A percentile compares a stretch with the other conserved stretches of the same genome.
Evolutionary conservation across 208 protist genomes (phyloP).

Genomic region (Phytomonas sp.): DNA sequence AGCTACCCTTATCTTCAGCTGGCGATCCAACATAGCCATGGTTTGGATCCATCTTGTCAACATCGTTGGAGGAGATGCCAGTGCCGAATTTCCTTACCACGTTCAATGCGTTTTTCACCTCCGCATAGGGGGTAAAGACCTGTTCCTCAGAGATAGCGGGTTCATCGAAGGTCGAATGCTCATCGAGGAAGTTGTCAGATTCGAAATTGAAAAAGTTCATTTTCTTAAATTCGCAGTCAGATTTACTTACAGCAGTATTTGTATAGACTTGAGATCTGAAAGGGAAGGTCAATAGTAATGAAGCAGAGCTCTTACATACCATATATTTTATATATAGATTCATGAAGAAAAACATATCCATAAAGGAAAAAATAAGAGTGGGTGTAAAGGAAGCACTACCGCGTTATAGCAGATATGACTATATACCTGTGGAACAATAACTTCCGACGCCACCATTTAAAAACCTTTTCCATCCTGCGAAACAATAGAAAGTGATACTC

Average conservation of each 20-base stretch:
- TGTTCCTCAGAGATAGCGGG: background rate
- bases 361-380: background rate
- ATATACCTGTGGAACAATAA: background rate
- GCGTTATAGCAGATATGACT: background rate
- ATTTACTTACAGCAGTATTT: background rate
- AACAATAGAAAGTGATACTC: background rate
- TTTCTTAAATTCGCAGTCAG: background rate
- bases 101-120: constrained; percentile 25
- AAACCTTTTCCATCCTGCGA: background rate
- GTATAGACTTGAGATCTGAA: background rate
- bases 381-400: background rate
- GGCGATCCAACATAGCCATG: background rate
- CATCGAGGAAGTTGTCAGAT: background rate
- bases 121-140: background rate
- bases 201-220: background rate
- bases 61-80: constrained; percentile 22
- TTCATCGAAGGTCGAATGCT: background rate
- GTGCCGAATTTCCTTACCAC: constrained; percentile 46
- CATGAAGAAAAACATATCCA: background rate
- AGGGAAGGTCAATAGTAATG: background rate
- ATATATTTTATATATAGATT: background rate
- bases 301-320: background rate
- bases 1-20: constrained; percentile 2
- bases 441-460: background rate
- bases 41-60: constrained; percentile 10